Evolutionary conservation across 2,329 filamentous ascomycete genomes (phyloP).

Genomic region (Fusarium lateritium): DNA sequence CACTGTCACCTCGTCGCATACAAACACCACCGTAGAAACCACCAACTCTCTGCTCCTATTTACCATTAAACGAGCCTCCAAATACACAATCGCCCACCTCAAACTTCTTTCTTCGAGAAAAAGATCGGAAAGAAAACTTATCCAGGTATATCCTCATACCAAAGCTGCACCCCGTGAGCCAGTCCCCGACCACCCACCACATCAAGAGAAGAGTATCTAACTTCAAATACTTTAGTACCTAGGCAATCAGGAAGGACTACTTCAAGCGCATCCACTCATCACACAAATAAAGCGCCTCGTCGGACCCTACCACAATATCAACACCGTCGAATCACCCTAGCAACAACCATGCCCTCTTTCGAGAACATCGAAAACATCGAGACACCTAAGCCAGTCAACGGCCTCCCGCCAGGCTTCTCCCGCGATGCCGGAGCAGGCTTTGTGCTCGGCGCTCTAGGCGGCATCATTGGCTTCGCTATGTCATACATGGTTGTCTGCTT

Average conservation of each 20-base stretch:
- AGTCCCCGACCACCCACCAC: neutral
- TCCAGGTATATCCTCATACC: neutral
- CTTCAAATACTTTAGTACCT: neutral
- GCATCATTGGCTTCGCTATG: slow-evolving; percentile 27
- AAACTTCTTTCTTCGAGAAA: no score
- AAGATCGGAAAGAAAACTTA: neutral
- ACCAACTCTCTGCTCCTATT: neutral
- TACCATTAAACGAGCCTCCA: neutral
- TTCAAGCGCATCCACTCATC: neutral
- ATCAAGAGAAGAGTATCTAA: neutral
- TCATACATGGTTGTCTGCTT: slow-evolving; percentile 27
- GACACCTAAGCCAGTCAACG: neutral
- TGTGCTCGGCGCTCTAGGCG: slow-evolving; percentile 24
- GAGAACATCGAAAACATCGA: neutral
- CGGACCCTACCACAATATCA: neutral
- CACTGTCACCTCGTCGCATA: slow-evolving; percentile 19
- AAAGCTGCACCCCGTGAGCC: slow-evolving; percentile 1
- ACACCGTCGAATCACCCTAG: neutral
- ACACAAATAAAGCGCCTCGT: no score
- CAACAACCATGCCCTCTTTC: neutral
- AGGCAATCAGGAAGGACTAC: neutral
- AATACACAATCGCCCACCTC: no score
- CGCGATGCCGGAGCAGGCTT: slow-evolving; percentile 31
- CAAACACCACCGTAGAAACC: neutral
- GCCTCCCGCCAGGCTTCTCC: slow-evolving; percentile 4